These are phyloP conservation scores for Kwoniella sp. DNA, from an alignment of 768 basidiomycete genomes.

Conservation along the genomic window DNA sequence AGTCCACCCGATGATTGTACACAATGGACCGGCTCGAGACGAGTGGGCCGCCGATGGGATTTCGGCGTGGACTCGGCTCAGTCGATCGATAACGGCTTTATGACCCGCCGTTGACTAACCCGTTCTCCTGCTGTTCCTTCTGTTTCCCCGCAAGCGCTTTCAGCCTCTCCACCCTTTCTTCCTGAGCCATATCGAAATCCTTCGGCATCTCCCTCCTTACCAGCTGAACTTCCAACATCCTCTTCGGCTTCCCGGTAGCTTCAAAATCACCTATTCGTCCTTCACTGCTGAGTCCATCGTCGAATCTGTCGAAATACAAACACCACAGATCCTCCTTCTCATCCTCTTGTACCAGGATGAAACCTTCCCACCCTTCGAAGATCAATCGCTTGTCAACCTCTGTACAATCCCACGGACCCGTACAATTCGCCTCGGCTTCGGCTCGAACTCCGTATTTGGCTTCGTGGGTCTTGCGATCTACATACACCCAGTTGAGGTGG, in stretches of 20 bases:
- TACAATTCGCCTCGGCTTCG: slow-evolving; percentile 4
- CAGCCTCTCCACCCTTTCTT: slow-evolving; percentile 13
- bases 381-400: slow-evolving; percentile 14
- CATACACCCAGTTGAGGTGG: slow-evolving; percentile 20
- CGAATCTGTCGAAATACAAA: slow-evolving; percentile 20
- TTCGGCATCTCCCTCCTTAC: slow-evolving; percentile 12
- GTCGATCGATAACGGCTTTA: not conserved
- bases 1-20: too few relatives aligned
- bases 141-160: slow-evolving; percentile 12
- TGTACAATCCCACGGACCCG: slow-evolving; percentile 24
- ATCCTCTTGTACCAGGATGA: slow-evolving; percentile 19
- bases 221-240: slow-evolving; percentile 22
- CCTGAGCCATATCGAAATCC: slow-evolving; percentile 9
- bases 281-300: slow-evolving; percentile 15
- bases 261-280: slow-evolving; percentile 16
- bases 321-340: slow-evolving; percentile 19
- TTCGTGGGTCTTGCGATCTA: slow-evolving; percentile 17
- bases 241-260: slow-evolving; percentile 7
- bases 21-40: too few relatives aligned
- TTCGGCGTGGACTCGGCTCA: too few relatives aligned
- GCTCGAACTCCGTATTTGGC: slow-evolving; percentile 15
- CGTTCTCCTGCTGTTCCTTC: slow-evolving; percentile 15
- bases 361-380: slow-evolving; percentile 27
- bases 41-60: too few relatives aligned
- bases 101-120: not conserved